Evolutionary conservation across 495 filamentous ascomycete genomes (phyloP).

Genomic region (Xylaria grammica): DNA sequence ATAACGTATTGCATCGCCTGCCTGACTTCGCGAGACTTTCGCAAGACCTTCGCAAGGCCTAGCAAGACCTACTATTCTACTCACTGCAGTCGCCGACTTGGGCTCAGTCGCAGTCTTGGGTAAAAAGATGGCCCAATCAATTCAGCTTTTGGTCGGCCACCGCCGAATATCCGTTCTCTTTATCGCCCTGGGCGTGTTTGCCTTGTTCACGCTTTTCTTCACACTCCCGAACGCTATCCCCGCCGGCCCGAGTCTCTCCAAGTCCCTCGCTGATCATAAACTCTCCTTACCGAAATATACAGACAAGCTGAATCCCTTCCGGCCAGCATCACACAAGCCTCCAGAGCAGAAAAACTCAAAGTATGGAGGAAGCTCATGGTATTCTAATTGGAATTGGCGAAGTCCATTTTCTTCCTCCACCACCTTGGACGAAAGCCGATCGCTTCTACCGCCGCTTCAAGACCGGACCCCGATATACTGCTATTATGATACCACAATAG

Average conservation of each 20-base stretch:
- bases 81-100: background rate
- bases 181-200: constrained; percentile 47
- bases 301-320: constrained; percentile 61
- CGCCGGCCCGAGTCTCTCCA: constrained; percentile 41
- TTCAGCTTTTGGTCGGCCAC: constrained; percentile 50
- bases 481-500: constrained; percentile 76
- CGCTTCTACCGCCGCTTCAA: constrained; percentile 81
- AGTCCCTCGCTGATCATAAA: constrained; percentile 44
- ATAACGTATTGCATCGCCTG: background rate
- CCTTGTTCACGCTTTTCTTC: constrained; percentile 53
- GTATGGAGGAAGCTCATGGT: constrained; percentile 81
- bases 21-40: too few relatives aligned
- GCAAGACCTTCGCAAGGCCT: background rate
- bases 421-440: constrained; percentile 82
- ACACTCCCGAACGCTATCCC: constrained; percentile 51
- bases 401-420: constrained; percentile 82
- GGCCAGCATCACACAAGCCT: constrained; percentile 73
- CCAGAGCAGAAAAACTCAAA: constrained; percentile 76
- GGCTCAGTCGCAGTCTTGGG: background rate
- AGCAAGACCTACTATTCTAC: background rate
- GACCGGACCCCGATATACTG: constrained; percentile 85
- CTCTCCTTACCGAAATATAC: constrained; percentile 49
- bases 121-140: constrained; percentile 9
- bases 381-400: constrained; percentile 85
- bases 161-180: constrained; percentile 53